Evolutionary conservation across 2,329 filamentous ascomycete genomes (phyloP), one percentile per base, ranked within the genome.

Genomic region (Monilinia aucupariae): DNA sequence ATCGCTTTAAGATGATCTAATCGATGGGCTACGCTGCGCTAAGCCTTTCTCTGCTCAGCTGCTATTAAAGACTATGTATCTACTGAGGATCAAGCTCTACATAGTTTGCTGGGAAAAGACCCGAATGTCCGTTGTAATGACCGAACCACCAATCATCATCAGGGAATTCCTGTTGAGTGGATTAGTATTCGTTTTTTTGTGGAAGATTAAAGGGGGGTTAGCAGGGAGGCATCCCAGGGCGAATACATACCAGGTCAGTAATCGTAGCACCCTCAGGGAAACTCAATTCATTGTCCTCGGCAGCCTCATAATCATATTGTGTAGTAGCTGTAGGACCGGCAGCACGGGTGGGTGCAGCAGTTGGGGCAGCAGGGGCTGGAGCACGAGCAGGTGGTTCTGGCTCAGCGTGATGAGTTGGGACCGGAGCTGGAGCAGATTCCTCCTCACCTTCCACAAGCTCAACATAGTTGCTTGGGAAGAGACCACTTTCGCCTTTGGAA

Each of bases 391-490:
- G 60, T 15, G 51, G 39, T 68, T 43, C 47, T 7, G 61, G 61
- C 50, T 55, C 61, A 22, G 22, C 60, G 76, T 69, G 5, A 72
- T 65, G 64, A 67, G 71, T 67, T 65, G 76, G 69, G 61, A 66
- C 68, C 30, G 65, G 65, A 22, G 69, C 60, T 22, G 65, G 70
- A 64, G 64, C 68, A 30, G 74, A 74, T 39, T 74, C 77, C 32
- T 76, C 79, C 30, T 84, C 82, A 30, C 83, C 87, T 45, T 89
- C 87, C 43, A 94, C 81, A 27, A 96, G 76, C 75, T 96, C 92
- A 60, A 99, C 93, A 69, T 99, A 99, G 80, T 97, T 97, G 78
- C 91, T 94, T 6, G 94, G 94, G 81, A 99, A 97, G 43, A 99
- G 81, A 54, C 94, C 94, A 64, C 82, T 87, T 76, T 97, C 91